Evolutionary conservation across 768 basidiomycete species (phyloP).

Genomic region (Tulasnella sp.): DNA sequence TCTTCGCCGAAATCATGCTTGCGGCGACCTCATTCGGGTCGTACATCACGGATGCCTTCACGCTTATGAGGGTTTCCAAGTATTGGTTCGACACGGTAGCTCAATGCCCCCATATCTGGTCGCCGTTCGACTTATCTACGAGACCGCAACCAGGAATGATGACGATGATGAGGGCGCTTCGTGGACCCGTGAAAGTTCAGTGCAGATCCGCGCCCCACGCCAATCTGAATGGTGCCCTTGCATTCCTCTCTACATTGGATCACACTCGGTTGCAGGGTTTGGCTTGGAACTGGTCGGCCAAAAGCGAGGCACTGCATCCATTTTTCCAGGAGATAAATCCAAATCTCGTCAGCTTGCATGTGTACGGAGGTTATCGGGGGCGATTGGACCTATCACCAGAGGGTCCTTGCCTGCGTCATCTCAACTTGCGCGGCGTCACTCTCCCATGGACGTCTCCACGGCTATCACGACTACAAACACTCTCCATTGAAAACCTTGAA

Average conservation of each 20-base stretch:
- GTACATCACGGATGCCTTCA: neutral
- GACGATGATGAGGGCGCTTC: neutral
- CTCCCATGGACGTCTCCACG: slow-evolving; percentile 1
- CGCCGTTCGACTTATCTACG: neutral
- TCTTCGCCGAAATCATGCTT: too few species aligned
- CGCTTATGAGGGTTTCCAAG: neutral
- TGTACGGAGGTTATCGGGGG: too few species aligned
- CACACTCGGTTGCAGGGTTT: neutral
- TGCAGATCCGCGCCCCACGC: neutral
- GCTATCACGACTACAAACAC: neutral
- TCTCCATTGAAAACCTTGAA: neutral
- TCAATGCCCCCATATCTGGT: neutral
- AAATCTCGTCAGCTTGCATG: too few species aligned
- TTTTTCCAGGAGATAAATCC: neutral
- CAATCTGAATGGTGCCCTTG: neutral
- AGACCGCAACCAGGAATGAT: neutral
- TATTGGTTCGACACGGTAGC: neutral
- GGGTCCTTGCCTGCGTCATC: neutral
- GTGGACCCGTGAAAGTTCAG: neutral
- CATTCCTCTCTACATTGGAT: neutral
- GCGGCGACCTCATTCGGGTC: neutral
- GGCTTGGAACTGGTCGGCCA: neutral
- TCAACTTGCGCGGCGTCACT: neutral
- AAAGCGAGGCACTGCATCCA: neutral
- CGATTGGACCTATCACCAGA: neutral